Base-by-base conservation (phyloP, 768 basidiomycete species). In the Chalciporus sphaerocephalus region DNA sequence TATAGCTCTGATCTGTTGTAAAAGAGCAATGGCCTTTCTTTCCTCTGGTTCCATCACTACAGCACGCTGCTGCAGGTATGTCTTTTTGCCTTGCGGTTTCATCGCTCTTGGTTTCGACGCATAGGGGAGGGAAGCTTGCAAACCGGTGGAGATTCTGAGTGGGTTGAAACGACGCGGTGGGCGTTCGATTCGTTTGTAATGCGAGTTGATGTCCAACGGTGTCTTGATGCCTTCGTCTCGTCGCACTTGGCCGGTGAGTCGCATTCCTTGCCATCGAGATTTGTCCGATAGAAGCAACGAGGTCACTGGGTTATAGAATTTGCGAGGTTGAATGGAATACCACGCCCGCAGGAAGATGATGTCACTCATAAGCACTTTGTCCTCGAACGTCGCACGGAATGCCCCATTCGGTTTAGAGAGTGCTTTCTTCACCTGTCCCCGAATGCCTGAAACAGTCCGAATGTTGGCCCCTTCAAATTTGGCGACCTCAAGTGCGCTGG, bases 391-490 rank as follows among this genome's bases (percentile, higher is more conserved):
- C 3, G 95, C 96, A 52, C 96, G 76, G 75, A 90, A 97, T 5
- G 89, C 82, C 8, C 96, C 96, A 47, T 96, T 93, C 2, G 96
- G 94, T 60, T 94, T 97, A n/a, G 83, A 71, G 23, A 97, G 69
- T 10, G 89, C 93, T 67, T 95, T 97, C 73, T 99, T 99, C 41
- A 99, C 81, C 66, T 98, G 95, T 4, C 96, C 96, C 36, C 96
- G 73, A 45, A 99, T 90, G 10, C 96, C 96, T 6, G 91, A 93
- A 6, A 98, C 96, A 0, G 95, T 98, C 48, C 85, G 76, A 45
- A 99, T 81, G 62, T 87, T 92, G n/a, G 96, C 96, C 15, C 96
- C 96, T 65, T 99, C 96, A 56, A 99, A 98, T 67, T 96, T 98
- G 46, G 93, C 93, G 11, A 98, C 93, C 67, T 99, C 96, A 24